Evolutionary conservation across 257 asterid genomes (phyloP).

Genomic region (Cruciata laevipes): DNA sequence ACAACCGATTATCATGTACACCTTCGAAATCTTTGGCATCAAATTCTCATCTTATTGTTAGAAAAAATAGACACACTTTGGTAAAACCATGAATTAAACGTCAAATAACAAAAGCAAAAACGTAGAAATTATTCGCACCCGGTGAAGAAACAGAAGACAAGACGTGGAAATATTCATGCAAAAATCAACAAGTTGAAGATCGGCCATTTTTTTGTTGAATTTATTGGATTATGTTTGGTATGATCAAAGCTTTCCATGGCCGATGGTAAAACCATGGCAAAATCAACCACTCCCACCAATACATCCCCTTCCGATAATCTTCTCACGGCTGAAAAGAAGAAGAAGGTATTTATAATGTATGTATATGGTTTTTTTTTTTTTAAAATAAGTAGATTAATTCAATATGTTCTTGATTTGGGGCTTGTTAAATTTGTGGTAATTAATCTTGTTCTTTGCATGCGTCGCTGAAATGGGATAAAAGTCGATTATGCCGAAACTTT

Average conservation of each 20-base stretch:
- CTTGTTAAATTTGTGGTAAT: not conserved
- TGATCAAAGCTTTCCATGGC: constrained; percentile 22
- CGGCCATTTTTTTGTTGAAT: constrained; percentile 4
- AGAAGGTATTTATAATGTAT: constrained; percentile 37
- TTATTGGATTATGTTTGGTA: not conserved
- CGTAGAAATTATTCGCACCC: not conserved
- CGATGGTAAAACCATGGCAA: constrained; percentile 19
- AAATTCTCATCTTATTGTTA: constrained; percentile 35
- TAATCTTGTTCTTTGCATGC: not conserved
- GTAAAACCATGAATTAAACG: too few relatives aligned
- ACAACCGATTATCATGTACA: constrained; percentile 15
- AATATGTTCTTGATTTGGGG: not conserved
- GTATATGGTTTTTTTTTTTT: not conserved
- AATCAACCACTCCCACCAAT: constrained; percentile 27
- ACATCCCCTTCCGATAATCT: constrained; percentile 41
- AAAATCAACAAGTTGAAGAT: constrained; percentile 25
- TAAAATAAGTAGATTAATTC: too few relatives aligned
- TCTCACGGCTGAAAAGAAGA: constrained; percentile 45
- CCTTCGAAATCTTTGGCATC: constrained; percentile 49
- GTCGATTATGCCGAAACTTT: constrained; percentile 62
- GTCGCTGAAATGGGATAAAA: constrained; percentile 19
- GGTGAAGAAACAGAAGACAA: constrained; percentile 1
- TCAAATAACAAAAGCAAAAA: constrained; percentile 2
- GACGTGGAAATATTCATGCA: constrained; percentile 37
- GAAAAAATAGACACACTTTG: not conserved